Evolutionary conservation across 2,329 filamentous ascomycete genomes (phyloP).

Genomic region (Aaosphaeria pasadenensis): DNA sequence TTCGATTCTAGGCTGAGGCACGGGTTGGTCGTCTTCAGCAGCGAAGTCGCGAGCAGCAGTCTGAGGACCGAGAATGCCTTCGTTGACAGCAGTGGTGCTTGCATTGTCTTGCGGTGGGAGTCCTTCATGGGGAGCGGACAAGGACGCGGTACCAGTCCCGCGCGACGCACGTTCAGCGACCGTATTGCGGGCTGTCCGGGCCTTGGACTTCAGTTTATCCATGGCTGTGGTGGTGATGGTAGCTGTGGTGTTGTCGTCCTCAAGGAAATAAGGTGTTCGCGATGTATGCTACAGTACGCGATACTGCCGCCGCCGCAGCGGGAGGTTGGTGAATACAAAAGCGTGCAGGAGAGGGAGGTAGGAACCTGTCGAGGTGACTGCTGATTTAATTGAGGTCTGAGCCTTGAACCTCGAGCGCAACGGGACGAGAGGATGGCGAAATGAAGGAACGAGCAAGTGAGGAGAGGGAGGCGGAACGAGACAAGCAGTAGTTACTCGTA

Average conservation of each 20-base stretch:
- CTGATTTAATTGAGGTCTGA: too few relatives aligned
- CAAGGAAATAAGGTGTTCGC: too few relatives aligned
- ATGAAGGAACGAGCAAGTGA: too few relatives aligned
- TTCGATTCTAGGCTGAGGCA: slow-evolving; percentile 19
- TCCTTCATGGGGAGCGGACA: slow-evolving; percentile 25
- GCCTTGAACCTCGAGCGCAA: too few relatives aligned
- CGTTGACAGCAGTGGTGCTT: slow-evolving; percentile 29
- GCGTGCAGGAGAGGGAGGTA: too few relatives aligned
- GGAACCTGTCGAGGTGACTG: too few relatives aligned
- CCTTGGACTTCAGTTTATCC: slow-evolving; percentile 33
- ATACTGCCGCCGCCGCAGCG: too few relatives aligned
- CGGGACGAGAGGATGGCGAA: too few relatives aligned
- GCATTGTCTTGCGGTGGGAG: slow-evolving; percentile 30
- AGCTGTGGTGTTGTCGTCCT: neutral
- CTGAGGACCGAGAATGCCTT: slow-evolving; percentile 24
- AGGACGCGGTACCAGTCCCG: slow-evolving; percentile 21
- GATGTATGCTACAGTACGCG: too few relatives aligned
- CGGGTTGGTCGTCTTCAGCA: slow-evolving; percentile 11
- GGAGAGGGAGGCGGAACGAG: too few relatives aligned
- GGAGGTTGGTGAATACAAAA: too few relatives aligned
- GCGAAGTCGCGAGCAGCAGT: slow-evolving; percentile 35
- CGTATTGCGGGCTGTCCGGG: slow-evolving; percentile 32
- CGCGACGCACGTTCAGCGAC: slow-evolving; percentile 25
- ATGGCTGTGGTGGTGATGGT: slow-evolving; percentile 9
- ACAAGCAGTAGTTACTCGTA: too few relatives aligned